Evolutionary conservation across 495 filamentous ascomycete genomes (phyloP), one percentile per base, ranked within the genome.

Genomic region (Podospora appendiculata): DNA sequence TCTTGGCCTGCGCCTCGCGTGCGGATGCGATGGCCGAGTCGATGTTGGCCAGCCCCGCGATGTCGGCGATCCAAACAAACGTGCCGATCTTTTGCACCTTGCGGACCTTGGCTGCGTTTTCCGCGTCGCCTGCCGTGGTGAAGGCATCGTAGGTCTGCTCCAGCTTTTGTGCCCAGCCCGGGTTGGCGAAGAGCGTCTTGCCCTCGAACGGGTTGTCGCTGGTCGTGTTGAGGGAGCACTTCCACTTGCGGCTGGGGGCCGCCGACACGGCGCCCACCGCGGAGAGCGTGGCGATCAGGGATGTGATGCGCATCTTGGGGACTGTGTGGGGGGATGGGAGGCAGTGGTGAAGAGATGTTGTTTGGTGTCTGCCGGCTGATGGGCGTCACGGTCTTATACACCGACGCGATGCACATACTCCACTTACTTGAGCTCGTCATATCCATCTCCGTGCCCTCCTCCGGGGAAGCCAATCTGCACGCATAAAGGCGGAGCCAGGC

Each of bases 151-250:
- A 70, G 12, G 72, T 70, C 47, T 62, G 58, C 8, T 73, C 66
- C 25, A 83, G 71, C 58, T 81, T 76, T 13, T 66, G 64, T 33
- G 77, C 68, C 59, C 81, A 82, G 57, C 63, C 69, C 4, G 74
- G 66, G 67, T 82, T 81, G 45, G 70, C 77, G 50, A 78, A 82
- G 36, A 72, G 71, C 32, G 75, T 60, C 54, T 78, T 76, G 32
- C 77, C 77, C 8, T 60, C 56, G 56, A 79, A 81, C 0, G 78
- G 79, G 57, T 82, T 82, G 39, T 47, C 25, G 42, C 47, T 48
- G 25, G 25, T 25, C 25, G 25, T 25, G 25, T 25, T 25, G 25
- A 25, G 2, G 34, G 8, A 8, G 45, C 14, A 19, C 17, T 11
- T 8, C 43, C 32, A 32, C 18, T n/a, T n/a, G 12, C 41, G 10